Percentiles rank a stretch among this genome's conserved stretches.
Conservation (phyloP, 75 land plant genomes). For the Cunninghamia lanceolata region DNA sequence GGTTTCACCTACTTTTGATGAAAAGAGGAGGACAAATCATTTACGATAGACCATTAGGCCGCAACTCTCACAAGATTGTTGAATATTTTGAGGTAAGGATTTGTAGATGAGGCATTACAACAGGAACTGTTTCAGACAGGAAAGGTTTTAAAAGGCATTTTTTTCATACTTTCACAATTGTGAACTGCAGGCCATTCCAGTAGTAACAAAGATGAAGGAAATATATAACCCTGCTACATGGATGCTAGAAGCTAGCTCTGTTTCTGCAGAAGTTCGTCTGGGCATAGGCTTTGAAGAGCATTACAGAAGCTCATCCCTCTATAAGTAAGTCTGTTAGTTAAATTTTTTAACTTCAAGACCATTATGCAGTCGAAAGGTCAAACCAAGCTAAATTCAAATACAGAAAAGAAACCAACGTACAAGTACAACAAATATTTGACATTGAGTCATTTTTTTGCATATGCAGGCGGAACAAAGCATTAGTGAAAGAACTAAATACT, state of each 20-base stretch:
- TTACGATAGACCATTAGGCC: slow-evolving; percentile 72
- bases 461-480: slow-evolving; percentile 54
- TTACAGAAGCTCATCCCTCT: slow-evolving; percentile 52
- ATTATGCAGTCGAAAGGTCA: not conserved
- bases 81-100: slow-evolving; percentile 76
- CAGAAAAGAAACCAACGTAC: not conserved
- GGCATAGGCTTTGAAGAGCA: slow-evolving; percentile 70
- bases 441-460: not conserved
- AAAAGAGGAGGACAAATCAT: slow-evolving; percentile 88
- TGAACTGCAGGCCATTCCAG: slow-evolving; percentile 55
- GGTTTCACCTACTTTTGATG: slow-evolving; percentile 59
- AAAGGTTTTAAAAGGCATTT: not conserved
- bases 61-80: slow-evolving; percentile 58
- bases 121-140: not conserved
- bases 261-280: slow-evolving; percentile 45
- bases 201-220: slow-evolving; percentile 62
- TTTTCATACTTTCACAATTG: not conserved
- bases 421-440: not conserved
- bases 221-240: slow-evolving; percentile 90
- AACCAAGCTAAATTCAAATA: too few relatives aligned
- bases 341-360: not conserved
- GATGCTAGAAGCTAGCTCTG: slow-evolving; percentile 88
- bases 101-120: not conserved
- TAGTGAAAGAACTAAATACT: slow-evolving; percentile 53
- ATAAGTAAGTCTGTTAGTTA: slow-evolving; percentile 36